These are phyloP conservation scores for Aspergillus nanangensis DNA, from an alignment of 495 filamentous ascomycete species.

Conservation along the genomic window DNA sequence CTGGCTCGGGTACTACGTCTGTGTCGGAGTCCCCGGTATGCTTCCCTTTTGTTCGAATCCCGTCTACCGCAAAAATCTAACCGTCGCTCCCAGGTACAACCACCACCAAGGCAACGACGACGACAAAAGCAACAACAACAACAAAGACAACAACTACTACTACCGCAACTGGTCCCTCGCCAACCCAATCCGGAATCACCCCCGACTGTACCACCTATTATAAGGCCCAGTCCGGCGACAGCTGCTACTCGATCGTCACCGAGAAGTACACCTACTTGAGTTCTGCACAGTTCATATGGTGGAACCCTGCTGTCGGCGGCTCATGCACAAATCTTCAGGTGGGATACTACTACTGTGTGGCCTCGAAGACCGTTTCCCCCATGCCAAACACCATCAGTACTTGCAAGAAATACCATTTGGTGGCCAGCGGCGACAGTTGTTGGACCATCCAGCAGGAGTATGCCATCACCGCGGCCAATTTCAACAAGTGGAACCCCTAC, in stretches of 20 bases:
- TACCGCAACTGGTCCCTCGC: not conserved
- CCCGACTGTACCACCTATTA: not conserved
- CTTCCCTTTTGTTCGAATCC: no score
- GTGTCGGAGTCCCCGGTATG: slow-evolving; percentile 12
- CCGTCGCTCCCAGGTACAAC: no score
- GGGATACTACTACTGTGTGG: not conserved
- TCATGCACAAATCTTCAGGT: not conserved
- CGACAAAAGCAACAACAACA: not conserved
- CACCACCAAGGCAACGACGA: not conserved
- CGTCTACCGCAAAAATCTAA: no score
- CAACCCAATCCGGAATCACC: not conserved
- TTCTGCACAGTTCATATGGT: not conserved
- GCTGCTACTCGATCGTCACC: not conserved
- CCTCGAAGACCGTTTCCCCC: not conserved
- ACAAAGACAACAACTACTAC: not conserved
- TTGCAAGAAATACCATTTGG: slow-evolving; percentile 5
- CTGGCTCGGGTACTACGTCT: slow-evolving; percentile 13
- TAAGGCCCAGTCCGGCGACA: not conserved
- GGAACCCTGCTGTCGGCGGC: not conserved
- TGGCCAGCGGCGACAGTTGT: slow-evolving; percentile 2
- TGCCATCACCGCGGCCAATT: slow-evolving; percentile 2
- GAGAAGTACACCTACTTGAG: not conserved
- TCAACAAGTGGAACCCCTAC: slow-evolving; percentile 9
- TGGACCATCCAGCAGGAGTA: slow-evolving; percentile 5
- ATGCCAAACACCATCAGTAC: not conserved